Evolutionary conservation across 2,329 filamentous ascomycete genomes (phyloP).

Genomic region (Cladosporium sp.): DNA sequence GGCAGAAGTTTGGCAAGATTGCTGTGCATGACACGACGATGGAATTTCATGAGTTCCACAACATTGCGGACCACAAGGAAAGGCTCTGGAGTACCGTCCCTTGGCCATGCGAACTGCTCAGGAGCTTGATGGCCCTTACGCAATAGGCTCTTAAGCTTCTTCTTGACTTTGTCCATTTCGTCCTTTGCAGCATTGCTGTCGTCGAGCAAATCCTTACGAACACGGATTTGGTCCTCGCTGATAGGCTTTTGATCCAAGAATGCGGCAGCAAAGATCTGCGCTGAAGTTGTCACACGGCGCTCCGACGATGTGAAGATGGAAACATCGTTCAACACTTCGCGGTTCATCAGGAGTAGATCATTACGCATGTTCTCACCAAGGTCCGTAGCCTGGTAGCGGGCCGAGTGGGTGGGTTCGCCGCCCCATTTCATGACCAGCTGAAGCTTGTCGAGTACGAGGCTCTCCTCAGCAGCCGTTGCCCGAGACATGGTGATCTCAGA

Average conservation of each 20-base stretch:
- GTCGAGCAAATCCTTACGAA: conserved; percentile 91
- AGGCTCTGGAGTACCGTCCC: conserved; percentile 85
- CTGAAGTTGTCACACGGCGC: conserved; percentile 87
- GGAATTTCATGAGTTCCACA: conserved; percentile 96
- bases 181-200: conserved; percentile 98
- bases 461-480: conserved; percentile 88
- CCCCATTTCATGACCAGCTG: conserved; percentile 99
- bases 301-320: conserved; percentile 95
- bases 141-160: conserved; percentile 91
- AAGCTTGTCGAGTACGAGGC: conserved; percentile 88
- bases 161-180: conserved; percentile 99
- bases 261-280: conserved; percentile 89
- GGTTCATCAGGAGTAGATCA: conserved; percentile 87
- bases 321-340: conserved; percentile 86
- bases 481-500: conserved; percentile 89
- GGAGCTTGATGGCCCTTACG: conserved; percentile 91
- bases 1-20: conserved; percentile 77
- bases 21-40: conserved; percentile 88
- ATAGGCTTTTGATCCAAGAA: conserved; percentile 87
- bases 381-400: conserved; percentile 91
- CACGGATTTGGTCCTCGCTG: conserved; percentile 77
- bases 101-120: conserved; percentile 95
- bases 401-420: conserved; percentile 94
- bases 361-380: conserved; percentile 94
- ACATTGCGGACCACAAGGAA: conserved; percentile 88